A percentile compares a stretch with the other conserved stretches of the same genome.
phyloP scores from a whole-genome alignment of 495 filamentous ascomycete species.

The Lepraria neglecta region DNA sequence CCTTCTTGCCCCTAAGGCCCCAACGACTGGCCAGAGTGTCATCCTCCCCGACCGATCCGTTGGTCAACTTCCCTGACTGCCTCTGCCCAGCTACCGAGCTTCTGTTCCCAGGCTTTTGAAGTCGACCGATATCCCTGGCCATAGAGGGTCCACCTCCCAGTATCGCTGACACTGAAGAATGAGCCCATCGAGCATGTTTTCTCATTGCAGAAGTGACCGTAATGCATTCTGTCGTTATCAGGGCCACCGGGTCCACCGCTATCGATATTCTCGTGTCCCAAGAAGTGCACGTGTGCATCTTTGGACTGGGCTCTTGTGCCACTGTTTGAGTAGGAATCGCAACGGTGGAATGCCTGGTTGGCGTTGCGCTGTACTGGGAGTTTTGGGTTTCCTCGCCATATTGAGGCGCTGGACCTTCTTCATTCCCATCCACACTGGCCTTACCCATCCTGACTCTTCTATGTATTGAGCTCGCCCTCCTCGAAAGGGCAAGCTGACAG shows the following conservation, averaged over 20 bases:
- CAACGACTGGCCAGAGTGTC: constrained; percentile 60
- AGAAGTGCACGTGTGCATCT: not conserved
- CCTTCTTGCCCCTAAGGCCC: constrained; percentile 93
- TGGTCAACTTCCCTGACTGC: constrained; percentile 7
- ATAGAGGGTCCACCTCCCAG: constrained; percentile 63
- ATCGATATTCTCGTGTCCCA: constrained; percentile 47
- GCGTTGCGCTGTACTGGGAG: not conserved
- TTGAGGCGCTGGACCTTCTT: not conserved
- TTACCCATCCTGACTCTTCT: not conserved
- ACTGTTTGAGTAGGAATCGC: constrained; percentile 8
- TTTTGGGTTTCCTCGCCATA: not conserved
- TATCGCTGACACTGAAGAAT: constrained; percentile 94
- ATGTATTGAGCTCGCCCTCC: not conserved
- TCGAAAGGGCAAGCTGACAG: not conserved
- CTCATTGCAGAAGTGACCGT: constrained; percentile 96
- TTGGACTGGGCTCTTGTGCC: constrained; percentile 1
- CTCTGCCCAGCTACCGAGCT: not conserved
- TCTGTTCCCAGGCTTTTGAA: constrained; percentile 9
- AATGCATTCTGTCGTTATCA: constrained; percentile 98
- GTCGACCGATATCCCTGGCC: constrained; percentile 17
- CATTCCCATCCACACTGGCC: not conserved
- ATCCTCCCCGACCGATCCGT: constrained; percentile 39
- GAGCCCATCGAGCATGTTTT: constrained; percentile 93
- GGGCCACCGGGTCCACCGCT: constrained; percentile 85
- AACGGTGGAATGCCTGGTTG: not conserved